phyloP scores from a whole-genome alignment of 192 early-diverging fungal species.

The Gaertneriomyces semiglobifer region DNA sequence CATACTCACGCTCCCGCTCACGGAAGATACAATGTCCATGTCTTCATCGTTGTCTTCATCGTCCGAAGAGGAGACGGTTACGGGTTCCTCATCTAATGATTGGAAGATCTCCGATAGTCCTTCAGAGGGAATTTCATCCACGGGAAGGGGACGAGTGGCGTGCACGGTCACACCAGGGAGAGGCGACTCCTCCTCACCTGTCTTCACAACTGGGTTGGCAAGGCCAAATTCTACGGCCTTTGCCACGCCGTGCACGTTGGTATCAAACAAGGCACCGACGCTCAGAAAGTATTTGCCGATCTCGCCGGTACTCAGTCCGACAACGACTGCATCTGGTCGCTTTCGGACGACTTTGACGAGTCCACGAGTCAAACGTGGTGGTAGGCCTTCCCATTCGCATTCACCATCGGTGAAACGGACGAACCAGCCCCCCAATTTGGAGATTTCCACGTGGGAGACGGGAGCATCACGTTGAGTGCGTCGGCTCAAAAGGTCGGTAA shows the following conservation, averaged over 20 bases:
- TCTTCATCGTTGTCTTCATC: no score
- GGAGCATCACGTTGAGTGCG: slow-evolving; percentile 18
- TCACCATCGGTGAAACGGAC: slow-evolving; percentile 34
- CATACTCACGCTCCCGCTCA: slow-evolving; percentile 3
- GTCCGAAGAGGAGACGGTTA: no score
- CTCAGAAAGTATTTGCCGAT: slow-evolving; percentile 23
- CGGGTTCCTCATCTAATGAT: slow-evolving; percentile 10
- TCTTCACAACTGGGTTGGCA: background rate
- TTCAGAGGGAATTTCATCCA: background rate
- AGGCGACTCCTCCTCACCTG: background rate
- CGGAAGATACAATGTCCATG: slow-evolving; percentile 1
- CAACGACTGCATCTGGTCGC: slow-evolving; percentile 16
- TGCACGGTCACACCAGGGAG: slow-evolving; percentile 18
- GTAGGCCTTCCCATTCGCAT: slow-evolving; percentile 36
- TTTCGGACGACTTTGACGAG: slow-evolving; percentile 26
- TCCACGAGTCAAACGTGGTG: slow-evolving; percentile 19
- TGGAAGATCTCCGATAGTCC: slow-evolving; percentile 13
- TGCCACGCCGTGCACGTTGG: slow-evolving; percentile 11
- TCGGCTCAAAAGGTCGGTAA: slow-evolving; percentile 26
- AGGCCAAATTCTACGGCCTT: slow-evolving; percentile 4
- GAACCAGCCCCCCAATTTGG: slow-evolving; percentile 39
- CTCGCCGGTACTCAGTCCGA: slow-evolving; percentile 28
- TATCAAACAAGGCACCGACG: slow-evolving; percentile 19
- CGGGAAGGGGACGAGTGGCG: slow-evolving; percentile 7
- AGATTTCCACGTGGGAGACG: slow-evolving; percentile 30